These are phyloP conservation scores for Neostapfia colusana DNA, from an alignment of 176 grass and related monocot genomes.

Conservation along the genomic window DNA sequence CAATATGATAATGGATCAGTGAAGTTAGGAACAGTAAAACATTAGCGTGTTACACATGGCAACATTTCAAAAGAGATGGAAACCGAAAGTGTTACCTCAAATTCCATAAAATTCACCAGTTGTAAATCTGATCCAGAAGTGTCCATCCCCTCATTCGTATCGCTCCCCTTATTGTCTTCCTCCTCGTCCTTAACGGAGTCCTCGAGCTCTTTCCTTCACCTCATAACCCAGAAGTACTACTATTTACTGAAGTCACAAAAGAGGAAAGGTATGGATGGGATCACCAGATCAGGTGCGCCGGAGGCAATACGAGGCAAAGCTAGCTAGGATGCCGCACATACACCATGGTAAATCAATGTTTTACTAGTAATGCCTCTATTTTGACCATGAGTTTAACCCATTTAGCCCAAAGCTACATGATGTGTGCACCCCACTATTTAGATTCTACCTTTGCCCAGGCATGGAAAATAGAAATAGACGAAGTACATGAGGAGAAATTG, in stretches of 20 bases:
- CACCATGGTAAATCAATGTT: neutral
- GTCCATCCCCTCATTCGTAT: neutral
- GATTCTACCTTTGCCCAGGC: neutral
- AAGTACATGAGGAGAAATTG: neutral
- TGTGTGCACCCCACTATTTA: neutral
- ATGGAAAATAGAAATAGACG: neutral
- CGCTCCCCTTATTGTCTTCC: neutral
- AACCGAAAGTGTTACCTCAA: neutral
- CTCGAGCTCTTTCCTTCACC: neutral
- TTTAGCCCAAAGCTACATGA: neutral
- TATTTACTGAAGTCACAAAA: neutral
- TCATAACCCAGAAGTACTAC: neutral
- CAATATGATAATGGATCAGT: neutral
- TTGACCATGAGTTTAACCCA: neutral
- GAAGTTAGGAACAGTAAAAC: neutral
- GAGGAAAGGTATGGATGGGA: neutral
- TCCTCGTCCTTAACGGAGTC: neutral
- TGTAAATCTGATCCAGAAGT: neutral
- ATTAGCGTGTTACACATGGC: neutral
- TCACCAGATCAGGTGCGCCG: neutral
- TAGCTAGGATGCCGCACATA: too few relatives aligned
- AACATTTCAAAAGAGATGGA: neutral
- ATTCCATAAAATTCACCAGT: neutral
- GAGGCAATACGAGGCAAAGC: neutral
- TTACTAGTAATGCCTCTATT: neutral